These are phyloP conservation scores for Eucalyptus sp. DNA, from an alignment of 345 rosid species.

Conservation along the genomic window DNA sequence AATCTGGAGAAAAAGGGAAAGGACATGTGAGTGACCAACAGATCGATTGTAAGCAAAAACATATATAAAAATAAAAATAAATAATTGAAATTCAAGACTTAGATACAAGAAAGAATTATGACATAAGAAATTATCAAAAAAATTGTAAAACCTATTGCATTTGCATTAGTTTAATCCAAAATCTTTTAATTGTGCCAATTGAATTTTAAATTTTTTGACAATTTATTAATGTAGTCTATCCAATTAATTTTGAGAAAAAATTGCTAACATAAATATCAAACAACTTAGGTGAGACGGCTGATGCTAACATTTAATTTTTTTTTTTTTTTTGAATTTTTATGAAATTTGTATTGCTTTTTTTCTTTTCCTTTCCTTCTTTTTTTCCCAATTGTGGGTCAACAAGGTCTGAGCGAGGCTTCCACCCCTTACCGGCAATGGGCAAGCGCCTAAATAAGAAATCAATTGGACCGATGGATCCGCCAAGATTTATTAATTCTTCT, in stretches of 20 bases:
- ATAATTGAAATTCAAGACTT: background rate
- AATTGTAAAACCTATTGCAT: too few species aligned
- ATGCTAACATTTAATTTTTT: too few species aligned
- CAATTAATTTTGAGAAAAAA: accelerated
- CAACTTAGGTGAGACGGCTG: accelerated
- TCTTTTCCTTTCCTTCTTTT: accelerated
- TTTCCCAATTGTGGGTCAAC: background rate
- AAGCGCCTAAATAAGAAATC: background rate
- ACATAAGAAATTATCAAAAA: background rate
- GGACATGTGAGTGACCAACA: background rate
- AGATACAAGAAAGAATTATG: background rate
- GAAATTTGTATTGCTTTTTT: too few species aligned
- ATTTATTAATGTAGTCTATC: accelerated
- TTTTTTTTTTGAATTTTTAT: too few species aligned
- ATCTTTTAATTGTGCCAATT: accelerated
- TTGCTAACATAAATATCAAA: accelerated
- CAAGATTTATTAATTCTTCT: background rate
- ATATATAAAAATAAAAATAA: too few species aligned
- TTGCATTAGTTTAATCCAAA: accelerated
- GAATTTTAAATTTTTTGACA: accelerated
- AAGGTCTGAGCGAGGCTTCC: accelerated
- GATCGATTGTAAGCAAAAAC: background rate
- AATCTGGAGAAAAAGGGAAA: background rate
- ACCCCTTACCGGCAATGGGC: background rate
- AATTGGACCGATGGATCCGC: accelerated